These are phyloP conservation scores for Daucus carota DNA, from an alignment of 129 eudicot genomes.

Conservation along the genomic window DNA sequence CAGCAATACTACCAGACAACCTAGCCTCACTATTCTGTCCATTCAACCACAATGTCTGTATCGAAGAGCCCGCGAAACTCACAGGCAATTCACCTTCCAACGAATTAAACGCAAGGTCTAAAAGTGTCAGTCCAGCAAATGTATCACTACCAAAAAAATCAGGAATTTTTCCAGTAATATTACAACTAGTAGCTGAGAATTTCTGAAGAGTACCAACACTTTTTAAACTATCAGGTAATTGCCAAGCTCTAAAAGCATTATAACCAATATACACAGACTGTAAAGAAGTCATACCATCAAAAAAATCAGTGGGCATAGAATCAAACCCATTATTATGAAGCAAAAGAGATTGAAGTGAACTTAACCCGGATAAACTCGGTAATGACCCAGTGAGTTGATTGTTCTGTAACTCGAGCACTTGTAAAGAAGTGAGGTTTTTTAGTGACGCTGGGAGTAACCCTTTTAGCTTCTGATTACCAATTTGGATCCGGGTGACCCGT, in stretches of 20 bases:
- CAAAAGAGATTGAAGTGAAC: conserved; percentile 31
- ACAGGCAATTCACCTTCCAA: conserved; percentile 56
- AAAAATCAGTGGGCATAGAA: conserved; percentile 25
- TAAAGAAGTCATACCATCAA: conserved; percentile 17
- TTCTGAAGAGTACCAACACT: conserved; percentile 32
- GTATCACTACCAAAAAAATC: conserved; percentile 42
- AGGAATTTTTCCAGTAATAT: conserved; percentile 54
- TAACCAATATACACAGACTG: conserved; percentile 9
- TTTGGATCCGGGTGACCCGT: conserved; percentile 81
- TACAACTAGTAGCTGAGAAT: conserved; percentile 59
- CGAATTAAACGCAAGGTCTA: conserved; percentile 43
- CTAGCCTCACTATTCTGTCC: conserved; percentile 44
- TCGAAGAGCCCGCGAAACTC: conserved; percentile 44
- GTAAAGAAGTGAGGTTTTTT: conserved; percentile 27
- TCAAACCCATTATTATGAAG: conserved; percentile 32
- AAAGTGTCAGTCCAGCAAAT: conserved; percentile 40
- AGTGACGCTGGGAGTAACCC: conserved; percentile 42
- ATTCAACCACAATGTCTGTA: conserved; percentile 68
- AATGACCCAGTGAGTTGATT: conserved; percentile 40
- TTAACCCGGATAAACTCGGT: conserved; percentile 44
- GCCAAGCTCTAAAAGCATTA: conserved; percentile 35
- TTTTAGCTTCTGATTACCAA: conserved; percentile 36
- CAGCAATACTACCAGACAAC: conserved; percentile 51
- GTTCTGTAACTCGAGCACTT: conserved; percentile 30
- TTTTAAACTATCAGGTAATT: conserved; percentile 42